Base-by-base conservation (phyloP, 2,329 filamentous ascomycete genomes). In the Colletotrichum tanaceti region DNA sequence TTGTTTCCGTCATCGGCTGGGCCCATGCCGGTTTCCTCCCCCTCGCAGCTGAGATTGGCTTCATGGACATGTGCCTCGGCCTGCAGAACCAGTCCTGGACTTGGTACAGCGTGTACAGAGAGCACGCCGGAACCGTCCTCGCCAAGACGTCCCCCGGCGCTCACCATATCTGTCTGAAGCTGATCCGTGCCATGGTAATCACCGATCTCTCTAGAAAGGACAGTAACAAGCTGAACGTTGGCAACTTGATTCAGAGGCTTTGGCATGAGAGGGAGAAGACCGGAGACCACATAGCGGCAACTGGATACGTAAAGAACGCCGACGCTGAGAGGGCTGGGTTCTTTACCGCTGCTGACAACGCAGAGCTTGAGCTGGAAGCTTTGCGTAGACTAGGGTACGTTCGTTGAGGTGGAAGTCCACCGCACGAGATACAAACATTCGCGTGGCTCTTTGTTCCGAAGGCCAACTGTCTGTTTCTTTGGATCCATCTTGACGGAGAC, bases 21-120 rank as follows among this genome's bases (percentile, higher is more conserved):
- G 50, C 60, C 1, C n/a, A 10, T 4, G 66, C 66, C 1, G 62
- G 62, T 9, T 65, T 69, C 32, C 49, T 60, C 14, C 62, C 62
- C 0, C 57, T 69, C 7, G 55, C 49, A 0, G 55, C 57, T 7
- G 66, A 69, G 44, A 24, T 52, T 13, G 55, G 28, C 2, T 10
- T 5, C 11, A 69, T 60, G 14, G 66, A 69, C 43, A 38, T 20
- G 0, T n/a, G 46, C 4, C 20, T 69, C 0, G 66, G 66, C 5
- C 5, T 44, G 18, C 35, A 44, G 10, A 69, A 66, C 13, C 28
- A 47, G 24, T 43, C 14, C 35, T 64, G 20, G 28, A 52, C 22
- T 3, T 69, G 66, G 66, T 69, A 69, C 14, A 43, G 55, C 3
- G 18, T 46, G n/a, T 69, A 43, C 6, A 58, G 52, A 41, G 24